Evolutionary conservation across 768 basidiomycete species (phyloP), one percentile per base, ranked within the genome.

Genomic region (Lactarius hatsudake): DNA sequence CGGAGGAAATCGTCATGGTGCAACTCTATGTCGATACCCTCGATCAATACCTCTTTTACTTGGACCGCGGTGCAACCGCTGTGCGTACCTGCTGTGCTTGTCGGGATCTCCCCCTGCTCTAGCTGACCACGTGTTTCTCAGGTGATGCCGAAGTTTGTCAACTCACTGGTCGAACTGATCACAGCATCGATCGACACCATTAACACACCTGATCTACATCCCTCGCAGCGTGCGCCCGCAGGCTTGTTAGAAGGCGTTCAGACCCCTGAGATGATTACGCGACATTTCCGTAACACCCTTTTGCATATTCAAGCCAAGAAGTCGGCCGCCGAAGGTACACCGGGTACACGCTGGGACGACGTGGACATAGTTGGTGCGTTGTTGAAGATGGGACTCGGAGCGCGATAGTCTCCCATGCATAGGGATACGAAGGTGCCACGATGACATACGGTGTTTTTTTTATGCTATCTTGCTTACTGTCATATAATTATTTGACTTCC

Each of bases 21-120:
- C 96, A 98, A 75, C 82, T 98, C 9, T 98, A 98, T 75, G 94
- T 93, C 71, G 94, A 98, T 76, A 94, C 96, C 15, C 86, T 99
- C 38, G 96, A 99, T 75, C 91, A 90, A 73, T 98, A 98, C 76
- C 79, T 98, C 48, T 98, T 94, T 77, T 98, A 97, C 78, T 89
- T 98, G 62, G 96, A 99, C 73, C 93, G 88, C 56, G 91, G 90
- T 57, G 93, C 95, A 30, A 87, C 94, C 63, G 94, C 93, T 23
- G 96, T 98, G 74, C 75, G 91, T 82, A 7, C 43, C 45, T 60
- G 26, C 23, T 26, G 23, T 51, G 23, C n/a, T 4, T n/a, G 13
- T 5, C 32, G 57, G 32, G 32, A 64, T 30, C 7, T 43, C 17
- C 62, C 23, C 60, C n/a, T 26, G n/a, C 56, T 28, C 40, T 15